phyloP scores from a whole-genome alignment of 2,329 filamentous ascomycete genomes.

The Oidium heveae region DNA sequence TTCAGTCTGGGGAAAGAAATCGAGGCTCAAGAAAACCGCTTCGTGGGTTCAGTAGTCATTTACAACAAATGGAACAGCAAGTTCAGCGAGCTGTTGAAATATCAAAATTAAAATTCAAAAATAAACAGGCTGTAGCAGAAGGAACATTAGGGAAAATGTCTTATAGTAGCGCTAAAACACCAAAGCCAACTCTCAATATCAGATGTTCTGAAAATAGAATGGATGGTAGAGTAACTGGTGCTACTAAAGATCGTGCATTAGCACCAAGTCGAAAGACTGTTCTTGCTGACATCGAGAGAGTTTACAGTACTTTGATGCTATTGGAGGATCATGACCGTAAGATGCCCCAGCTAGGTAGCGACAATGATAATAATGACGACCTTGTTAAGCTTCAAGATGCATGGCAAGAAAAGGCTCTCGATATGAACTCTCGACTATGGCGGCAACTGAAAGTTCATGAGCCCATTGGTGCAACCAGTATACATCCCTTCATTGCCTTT shows the following conservation, averaged over 20 bases:
- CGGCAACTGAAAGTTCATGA: conserved; percentile 74
- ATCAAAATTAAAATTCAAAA: conserved; percentile 92
- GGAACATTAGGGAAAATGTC: conserved; percentile 94
- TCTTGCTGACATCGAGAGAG: conserved; percentile 63
- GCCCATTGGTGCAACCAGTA: conserved; percentile 50
- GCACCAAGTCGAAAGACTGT: conserved; percentile 42
- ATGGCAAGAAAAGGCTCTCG: conserved; percentile 46
- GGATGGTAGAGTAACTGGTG: conserved; percentile 25
- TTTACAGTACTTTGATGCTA: conserved; percentile 73
- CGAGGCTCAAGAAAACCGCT: conserved; percentile 50
- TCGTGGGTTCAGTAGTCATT: conserved; percentile 78
- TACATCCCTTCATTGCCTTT: conserved; percentile 90
- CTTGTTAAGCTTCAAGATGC: conserved; percentile 50
- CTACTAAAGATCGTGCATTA: conserved; percentile 20
- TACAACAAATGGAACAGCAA: conserved; percentile 98
- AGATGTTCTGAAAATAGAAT: conserved; percentile 55
- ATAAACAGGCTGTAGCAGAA: conserved; percentile 87
- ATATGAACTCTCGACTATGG: conserved; percentile 67
- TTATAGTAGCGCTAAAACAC: conserved; percentile 96
- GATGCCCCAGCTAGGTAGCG: conserved; percentile 38
- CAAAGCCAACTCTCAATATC: conserved; percentile 82
- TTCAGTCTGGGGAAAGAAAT: conserved; percentile 73
- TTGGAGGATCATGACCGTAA: conserved; percentile 81
- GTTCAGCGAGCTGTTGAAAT: conserved; percentile 93
- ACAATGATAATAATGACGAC: conserved; percentile 38